Base-by-base conservation (phyloP, 345 rosid species). In the Gossypioides kirkii region DNA sequence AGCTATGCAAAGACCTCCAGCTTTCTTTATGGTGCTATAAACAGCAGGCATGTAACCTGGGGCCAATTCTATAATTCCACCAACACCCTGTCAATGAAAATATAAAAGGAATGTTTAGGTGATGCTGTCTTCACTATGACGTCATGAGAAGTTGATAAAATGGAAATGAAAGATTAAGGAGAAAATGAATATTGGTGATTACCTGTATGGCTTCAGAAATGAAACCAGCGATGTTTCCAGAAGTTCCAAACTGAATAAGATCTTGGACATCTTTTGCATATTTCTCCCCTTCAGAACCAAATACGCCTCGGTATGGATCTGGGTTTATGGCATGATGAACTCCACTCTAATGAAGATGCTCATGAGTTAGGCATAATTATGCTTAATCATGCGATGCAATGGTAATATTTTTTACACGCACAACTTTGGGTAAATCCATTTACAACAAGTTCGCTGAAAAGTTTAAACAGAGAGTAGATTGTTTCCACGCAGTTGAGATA, bases 141-240 rank as follows among this genome's bases (percentile, higher is more conserved):
- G 3, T 10, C 1, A 12, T 16, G 10, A 53, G 41, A n/a, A n/a
- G 36, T 61, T 43, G 22, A 36, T 41, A 14, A 61, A 46, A 4
- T 4, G 25, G 10, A 53, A 32, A 74, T 47, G 61, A 60, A 18
- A 60, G 42, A 1, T 14, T 25, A 50, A 3, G 67, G 20, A 45
- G 55, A 23, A 10, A 20, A 38, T 46, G 42, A 26, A 61, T 49
- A 10, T 22, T 7, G 64, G 66, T 68, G 61, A 50, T 80, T 56
- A 93, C 99, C 92, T 93, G 99, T 76, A 96, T 90, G 69, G 99
- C 86, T 90, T 96, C 99, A 62, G 84, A 89, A 3, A 96, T 74
- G 76, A 96, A 96, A 69, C 87, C 99, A 65, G 95, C 99, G 67
- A 96, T 84, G 61, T 78, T 84, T n/a, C 99, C 99, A 2, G 88